Evolutionary conservation across 2,329 filamentous ascomycete species (phyloP), one percentile per base, ranked within the genome.

Genomic region (Madurella mycetomatis): DNA sequence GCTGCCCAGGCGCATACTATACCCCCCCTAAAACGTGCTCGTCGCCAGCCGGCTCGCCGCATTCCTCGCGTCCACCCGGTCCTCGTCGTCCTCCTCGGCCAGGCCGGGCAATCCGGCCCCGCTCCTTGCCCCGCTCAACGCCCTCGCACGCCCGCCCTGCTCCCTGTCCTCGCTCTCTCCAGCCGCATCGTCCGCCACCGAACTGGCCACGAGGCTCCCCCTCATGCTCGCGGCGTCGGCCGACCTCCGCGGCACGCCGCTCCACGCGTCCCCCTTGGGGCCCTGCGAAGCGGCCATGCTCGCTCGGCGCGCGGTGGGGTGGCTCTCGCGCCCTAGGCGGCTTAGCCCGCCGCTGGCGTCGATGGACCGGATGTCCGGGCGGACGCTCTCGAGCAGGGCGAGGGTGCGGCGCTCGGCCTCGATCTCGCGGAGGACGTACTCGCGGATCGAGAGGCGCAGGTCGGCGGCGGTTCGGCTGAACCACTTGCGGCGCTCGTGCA

Each of bases 261-360:
- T 96, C 94, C 94, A 99, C 15, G 94, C 87, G 70, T 99, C 94
- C n/a, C 94, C 94, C 74, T 95, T 95, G 47, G 94, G 92, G 0
- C 94, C 94, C 72, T 99, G 94, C 65, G 88, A 94, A 45, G 89
- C 88, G 15, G 89, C 88, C 61, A 96, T 73, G 70, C 84, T 92
- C 25, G 86, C 73, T 57, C 92, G 84, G 51, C 94, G 83, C 56
- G 76, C 70, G 32, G 60, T 55, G 5, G 94, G 92, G 69, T 96
- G 90, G 15, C 88, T 77, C 72, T 99, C 94, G 55, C 94, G 85
- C 41, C 94, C 94, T 34, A 99, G 80, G 41, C 94, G 84, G 65
- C 88, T 94, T 44, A 99, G 82, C 11, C 94, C 94, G 51, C 94
- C 94, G 7, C 88, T 92, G 39, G 87, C 80, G 71, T 99, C 94